phyloP scores from a whole-genome alignment of 108 stramenopile species.

The Nitzschia sp. region DNA sequence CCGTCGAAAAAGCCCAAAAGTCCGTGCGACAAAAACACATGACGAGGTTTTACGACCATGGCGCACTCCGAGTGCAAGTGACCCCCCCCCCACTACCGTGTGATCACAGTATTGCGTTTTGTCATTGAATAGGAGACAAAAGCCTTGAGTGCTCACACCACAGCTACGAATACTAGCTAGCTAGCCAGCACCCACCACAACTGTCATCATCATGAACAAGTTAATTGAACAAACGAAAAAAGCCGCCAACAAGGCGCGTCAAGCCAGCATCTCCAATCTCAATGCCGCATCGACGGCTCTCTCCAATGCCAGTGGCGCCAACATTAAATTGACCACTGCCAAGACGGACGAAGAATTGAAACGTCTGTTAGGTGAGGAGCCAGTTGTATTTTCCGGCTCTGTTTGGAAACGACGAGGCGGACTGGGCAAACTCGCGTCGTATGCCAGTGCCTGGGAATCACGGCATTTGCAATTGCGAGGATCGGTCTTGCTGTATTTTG shows the following conservation, averaged over 20 bases:
- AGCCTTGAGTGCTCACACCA: too few relatives aligned
- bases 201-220: too few relatives aligned
- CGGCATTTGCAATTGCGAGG: slow-evolving; percentile 43
- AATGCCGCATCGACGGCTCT: slow-evolving; percentile 18
- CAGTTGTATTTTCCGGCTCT: slow-evolving; percentile 27
- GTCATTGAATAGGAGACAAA: too few relatives aligned
- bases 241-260: slow-evolving; percentile 17
- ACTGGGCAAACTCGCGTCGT: slow-evolving; percentile 47
- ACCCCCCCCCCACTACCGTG: too few relatives aligned
- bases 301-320: slow-evolving; percentile 13
- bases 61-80: too few relatives aligned
- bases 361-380: slow-evolving; percentile 14
- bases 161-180: too few relatives aligned
- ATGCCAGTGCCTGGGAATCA: slow-evolving; percentile 50
- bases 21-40: too few relatives aligned
- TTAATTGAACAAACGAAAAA: slow-evolving; percentile 19
- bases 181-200: too few relatives aligned
- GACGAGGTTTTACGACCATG: too few relatives aligned
- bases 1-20: too few relatives aligned
- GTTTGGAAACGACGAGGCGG: slow-evolving; percentile 67
- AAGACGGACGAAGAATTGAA: slow-evolving; percentile 24
- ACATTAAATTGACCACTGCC: slow-evolving; percentile 10
- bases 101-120: too few relatives aligned
- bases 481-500: slow-evolving; percentile 40
- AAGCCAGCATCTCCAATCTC: slow-evolving; percentile 15